phyloP scores from a whole-genome alignment of 768 basidiomycete species.

The Rhizopogon rudus region DNA sequence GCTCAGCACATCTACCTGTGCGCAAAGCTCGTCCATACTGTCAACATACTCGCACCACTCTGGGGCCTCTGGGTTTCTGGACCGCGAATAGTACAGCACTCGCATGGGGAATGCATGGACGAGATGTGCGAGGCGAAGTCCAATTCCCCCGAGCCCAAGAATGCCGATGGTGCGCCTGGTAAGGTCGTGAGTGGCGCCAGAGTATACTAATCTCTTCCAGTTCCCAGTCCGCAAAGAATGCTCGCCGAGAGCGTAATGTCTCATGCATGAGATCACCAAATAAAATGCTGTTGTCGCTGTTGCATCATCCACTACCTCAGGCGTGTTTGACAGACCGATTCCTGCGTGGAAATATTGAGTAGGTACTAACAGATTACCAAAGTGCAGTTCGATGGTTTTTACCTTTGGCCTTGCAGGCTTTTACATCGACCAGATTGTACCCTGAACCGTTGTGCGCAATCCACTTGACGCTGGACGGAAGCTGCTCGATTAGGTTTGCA shows the following conservation, averaged over 20 bases:
- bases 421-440: slow-evolving; percentile 79
- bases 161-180: slow-evolving; percentile 63
- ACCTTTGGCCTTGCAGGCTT: slow-evolving; percentile 69
- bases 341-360: slow-evolving; percentile 32
- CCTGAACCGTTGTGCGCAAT: slow-evolving; percentile 88
- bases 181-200: slow-evolving; percentile 53
- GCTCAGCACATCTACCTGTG: slow-evolving; percentile 72
- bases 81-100: slow-evolving; percentile 69
- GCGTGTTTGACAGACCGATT: slow-evolving; percentile 76
- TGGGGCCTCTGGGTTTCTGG: slow-evolving; percentile 50
- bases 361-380: neutral
- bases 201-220: slow-evolving; percentile 1
- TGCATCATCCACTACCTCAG: slow-evolving; percentile 79
- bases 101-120: slow-evolving; percentile 84
- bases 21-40: slow-evolving; percentile 51
- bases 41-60: slow-evolving; percentile 26
- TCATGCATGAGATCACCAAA: slow-evolving; percentile 65
- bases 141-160: slow-evolving; percentile 70
- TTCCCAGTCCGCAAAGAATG: slow-evolving; percentile 16
- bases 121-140: slow-evolving; percentile 58
- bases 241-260: slow-evolving; percentile 64
- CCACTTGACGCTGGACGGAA: slow-evolving; percentile 68
- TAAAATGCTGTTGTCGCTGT: slow-evolving; percentile 82
- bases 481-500: slow-evolving; percentile 45
- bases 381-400: neutral